Evolutionary conservation across 768 basidiomycete genomes (phyloP).

Genomic region (Mycena sanguinolenta): DNA sequence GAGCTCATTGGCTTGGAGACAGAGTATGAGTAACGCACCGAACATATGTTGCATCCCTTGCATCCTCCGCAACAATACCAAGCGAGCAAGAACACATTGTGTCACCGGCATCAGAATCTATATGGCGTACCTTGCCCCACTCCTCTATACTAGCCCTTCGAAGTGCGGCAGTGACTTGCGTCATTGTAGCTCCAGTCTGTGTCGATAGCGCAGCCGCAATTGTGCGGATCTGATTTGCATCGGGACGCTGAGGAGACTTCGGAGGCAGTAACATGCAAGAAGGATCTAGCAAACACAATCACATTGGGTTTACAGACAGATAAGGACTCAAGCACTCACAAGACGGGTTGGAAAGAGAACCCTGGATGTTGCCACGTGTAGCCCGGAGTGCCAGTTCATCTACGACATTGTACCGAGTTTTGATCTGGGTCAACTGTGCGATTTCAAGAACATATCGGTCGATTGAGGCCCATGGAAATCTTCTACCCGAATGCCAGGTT

Average conservation of each 20-base stretch:
- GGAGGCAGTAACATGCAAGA: not conserved
- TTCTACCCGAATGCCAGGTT: not conserved
- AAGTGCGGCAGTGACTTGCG: no score
- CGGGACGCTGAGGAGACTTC: not conserved
- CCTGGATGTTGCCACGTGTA: not conserved
- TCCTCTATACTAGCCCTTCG: no score
- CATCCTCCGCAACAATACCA: no score
- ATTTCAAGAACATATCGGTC: not conserved
- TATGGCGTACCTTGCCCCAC: no score
- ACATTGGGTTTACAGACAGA: not conserved
- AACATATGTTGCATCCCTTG: slow-evolving; percentile 43
- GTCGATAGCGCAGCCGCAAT: no score
- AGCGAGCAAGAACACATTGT: no score
- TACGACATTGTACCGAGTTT: not conserved
- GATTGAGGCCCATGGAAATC: not conserved
- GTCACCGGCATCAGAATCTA: no score
- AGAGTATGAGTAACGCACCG: slow-evolving; percentile 30
- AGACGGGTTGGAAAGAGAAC: not conserved
- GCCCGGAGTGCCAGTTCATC: not conserved
- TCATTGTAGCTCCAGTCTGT: no score
- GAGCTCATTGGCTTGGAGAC: no score
- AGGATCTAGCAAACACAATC: no score
- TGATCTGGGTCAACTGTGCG: not conserved
- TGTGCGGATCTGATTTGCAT: slow-evolving; percentile 3
- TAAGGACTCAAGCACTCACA: no score